A percentile compares a stretch with the other conserved stretches of the same genome.
These are phyloP conservation scores for Colletotrichum graminicola DNA, from an alignment of 2,329 filamentous ascomycete genomes.

Conservation along the genomic window DNA sequence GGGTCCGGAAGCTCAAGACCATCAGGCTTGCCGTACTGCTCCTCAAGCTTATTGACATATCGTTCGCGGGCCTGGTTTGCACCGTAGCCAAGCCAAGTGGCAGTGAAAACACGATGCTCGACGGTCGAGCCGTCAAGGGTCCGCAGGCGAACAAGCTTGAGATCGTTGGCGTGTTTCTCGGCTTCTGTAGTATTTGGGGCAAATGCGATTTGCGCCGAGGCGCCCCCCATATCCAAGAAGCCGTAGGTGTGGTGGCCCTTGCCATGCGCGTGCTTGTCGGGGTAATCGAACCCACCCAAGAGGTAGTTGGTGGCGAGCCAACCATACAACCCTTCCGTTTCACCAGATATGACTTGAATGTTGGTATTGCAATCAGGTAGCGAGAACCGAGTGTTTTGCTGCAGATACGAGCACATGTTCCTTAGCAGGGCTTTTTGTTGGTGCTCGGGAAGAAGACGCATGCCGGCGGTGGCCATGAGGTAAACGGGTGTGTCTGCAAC, in stretches of 20 bases:
- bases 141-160: constrained; percentile 87
- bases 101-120: constrained; percentile 93
- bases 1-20: constrained; percentile 85
- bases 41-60: constrained; percentile 83
- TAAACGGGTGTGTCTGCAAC: constrained; percentile 91
- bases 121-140: constrained; percentile 81
- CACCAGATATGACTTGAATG: constrained; percentile 93
- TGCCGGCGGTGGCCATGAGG: constrained; percentile 93
- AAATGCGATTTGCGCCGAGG: constrained; percentile 97
- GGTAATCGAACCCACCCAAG: constrained; percentile 87
- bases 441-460: constrained; percentile 82
- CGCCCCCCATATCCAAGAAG: constrained; percentile 98
- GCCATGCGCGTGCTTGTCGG: constrained; percentile 81
- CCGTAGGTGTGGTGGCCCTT: constrained; percentile 95
- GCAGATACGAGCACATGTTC: constrained; percentile 86
- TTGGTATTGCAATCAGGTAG: constrained; percentile 91
- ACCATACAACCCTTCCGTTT: constrained; percentile 95
- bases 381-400: constrained; percentile 80
- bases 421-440: constrained; percentile 80
- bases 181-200: constrained; percentile 94
- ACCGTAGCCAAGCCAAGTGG: constrained; percentile 98
- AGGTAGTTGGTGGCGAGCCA: constrained; percentile 99
- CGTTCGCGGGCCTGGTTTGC: constrained; percentile 90
- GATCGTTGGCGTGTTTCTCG: constrained; percentile 87
- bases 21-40: constrained; percentile 70